Evolutionary conservation across 2,329 filamentous ascomycete genomes (phyloP).

Genomic region (Beauveria rudraprayagi): DNA sequence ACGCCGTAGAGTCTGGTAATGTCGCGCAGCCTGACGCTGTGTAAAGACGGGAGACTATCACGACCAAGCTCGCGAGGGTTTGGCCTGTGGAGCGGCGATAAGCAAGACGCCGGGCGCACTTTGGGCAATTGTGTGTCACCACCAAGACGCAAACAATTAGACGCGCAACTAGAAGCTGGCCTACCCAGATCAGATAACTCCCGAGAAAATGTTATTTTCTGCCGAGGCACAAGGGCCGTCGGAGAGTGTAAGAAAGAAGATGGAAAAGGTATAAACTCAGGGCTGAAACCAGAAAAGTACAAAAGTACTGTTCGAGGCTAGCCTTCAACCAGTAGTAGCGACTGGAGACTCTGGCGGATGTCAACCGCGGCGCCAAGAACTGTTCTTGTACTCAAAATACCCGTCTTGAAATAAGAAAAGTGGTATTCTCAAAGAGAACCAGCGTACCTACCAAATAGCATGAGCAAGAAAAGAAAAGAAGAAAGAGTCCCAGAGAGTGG

Average conservation of each 20-base stretch:
- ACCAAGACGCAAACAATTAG: background rate
- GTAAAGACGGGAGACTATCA: background rate
- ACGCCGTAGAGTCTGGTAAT: background rate
- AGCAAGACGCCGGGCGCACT: background rate
- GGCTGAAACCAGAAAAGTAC: background rate
- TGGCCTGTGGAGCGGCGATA: background rate
- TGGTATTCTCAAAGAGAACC: background rate
- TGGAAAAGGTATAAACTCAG: background rate
- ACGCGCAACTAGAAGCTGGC: background rate
- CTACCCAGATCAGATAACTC: background rate
- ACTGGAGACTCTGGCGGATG: background rate
- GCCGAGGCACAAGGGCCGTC: constrained; percentile 1
- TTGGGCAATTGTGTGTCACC: background rate
- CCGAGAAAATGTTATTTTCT: background rate
- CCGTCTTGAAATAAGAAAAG: background rate
- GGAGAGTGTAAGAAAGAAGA: background rate
- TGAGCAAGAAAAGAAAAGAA: background rate
- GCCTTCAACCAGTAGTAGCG: constrained; percentile 1
- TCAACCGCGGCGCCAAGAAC: background rate
- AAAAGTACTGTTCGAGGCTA: background rate
- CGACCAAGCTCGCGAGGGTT: background rate
- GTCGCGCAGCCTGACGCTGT: background rate
- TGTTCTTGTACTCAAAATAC: background rate
- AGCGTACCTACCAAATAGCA: background rate
- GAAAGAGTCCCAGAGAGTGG: background rate